Evolutionary conservation across 2,329 filamentous ascomycete species (phyloP).

Genomic region (Talaromyces pinophilus): DNA sequence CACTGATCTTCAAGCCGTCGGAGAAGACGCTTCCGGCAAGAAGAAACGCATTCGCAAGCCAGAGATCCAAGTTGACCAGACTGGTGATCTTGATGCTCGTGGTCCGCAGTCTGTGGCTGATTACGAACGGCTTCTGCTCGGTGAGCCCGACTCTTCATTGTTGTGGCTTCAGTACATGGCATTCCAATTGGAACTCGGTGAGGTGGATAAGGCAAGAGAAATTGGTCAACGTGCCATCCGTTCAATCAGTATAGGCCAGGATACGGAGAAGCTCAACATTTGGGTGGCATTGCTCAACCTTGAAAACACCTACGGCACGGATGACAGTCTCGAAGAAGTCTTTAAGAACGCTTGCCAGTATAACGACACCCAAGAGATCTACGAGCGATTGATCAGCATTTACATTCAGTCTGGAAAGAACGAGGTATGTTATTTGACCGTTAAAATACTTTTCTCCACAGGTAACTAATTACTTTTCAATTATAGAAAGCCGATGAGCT

Average conservation of each 20-base stretch:
- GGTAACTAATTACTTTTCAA: slow-evolving; percentile 27
- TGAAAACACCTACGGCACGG: slow-evolving; percentile 84
- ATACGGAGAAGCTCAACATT: slow-evolving; percentile 89
- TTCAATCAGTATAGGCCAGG: slow-evolving; percentile 87
- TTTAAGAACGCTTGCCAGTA: slow-evolving; percentile 93
- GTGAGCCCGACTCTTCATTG: slow-evolving; percentile 87
- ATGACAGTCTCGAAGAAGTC: slow-evolving; percentile 77
- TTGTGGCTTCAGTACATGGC: slow-evolving; percentile 98
- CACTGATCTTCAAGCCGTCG: slow-evolving; percentile 53
- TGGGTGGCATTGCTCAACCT: slow-evolving; percentile 95
- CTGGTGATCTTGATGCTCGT: slow-evolving; percentile 84
- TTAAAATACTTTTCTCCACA: neutral
- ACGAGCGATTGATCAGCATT: slow-evolving; percentile 87
- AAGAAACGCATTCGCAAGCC: slow-evolving; percentile 75
- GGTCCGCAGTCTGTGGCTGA: slow-evolving; percentile 89
- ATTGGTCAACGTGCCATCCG: slow-evolving; percentile 87
- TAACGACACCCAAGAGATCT: slow-evolving; percentile 86
- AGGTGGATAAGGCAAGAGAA: slow-evolving; percentile 82
- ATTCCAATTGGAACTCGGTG: slow-evolving; percentile 92
- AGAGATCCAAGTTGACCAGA: slow-evolving; percentile 81
- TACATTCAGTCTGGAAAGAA: slow-evolving; percentile 90
- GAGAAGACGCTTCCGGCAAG: slow-evolving; percentile 55
- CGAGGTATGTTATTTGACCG: slow-evolving; percentile 61
- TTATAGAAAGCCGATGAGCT: slow-evolving; percentile 79
- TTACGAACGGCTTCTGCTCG: slow-evolving; percentile 88